Evolutionary conservation across 176 grass and related monocot genomes (phyloP).

Genomic region (Zizania latifolia): DNA sequence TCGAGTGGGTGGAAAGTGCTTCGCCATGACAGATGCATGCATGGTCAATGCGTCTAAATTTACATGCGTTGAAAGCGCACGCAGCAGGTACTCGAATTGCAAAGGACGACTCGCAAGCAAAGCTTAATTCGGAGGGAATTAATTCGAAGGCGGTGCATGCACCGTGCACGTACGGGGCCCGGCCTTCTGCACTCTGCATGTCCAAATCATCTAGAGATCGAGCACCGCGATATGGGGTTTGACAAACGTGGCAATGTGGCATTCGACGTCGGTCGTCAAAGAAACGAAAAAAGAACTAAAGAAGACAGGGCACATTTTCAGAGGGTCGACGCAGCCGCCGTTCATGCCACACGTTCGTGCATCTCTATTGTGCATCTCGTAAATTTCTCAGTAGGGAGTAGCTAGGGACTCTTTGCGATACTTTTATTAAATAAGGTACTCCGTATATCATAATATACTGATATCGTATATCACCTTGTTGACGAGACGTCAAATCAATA

Average conservation of each 20-base stretch:
- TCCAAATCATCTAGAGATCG: conserved; percentile 34
- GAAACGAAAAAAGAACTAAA: not conserved
- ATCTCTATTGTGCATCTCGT: not conserved
- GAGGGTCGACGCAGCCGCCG: not conserved
- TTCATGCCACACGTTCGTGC: not conserved
- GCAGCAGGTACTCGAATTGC: not conserved
- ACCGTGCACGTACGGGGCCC: conserved; percentile 1
- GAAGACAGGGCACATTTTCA: not conserved
- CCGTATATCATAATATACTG: no score
- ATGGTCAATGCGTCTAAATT: not conserved
- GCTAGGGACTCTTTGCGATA: not conserved
- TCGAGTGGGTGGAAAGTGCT: not conserved
- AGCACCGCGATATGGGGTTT: not conserved
- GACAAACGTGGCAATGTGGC: conserved; percentile 8
- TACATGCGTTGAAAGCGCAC: not conserved
- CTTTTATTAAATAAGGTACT: not conserved
- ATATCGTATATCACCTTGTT: not conserved
- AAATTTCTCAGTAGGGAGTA: no score
- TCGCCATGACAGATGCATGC: not conserved
- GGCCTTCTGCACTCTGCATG: not conserved
- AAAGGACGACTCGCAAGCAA: conserved; percentile 25
- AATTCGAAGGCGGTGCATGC: not conserved
- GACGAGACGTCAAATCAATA: not conserved
- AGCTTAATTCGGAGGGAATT: not conserved
- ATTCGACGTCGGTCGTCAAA: not conserved